Percentiles rank a stretch among this genome's conserved stretches.
These are phyloP conservation scores for Globisporangium paddicum DNA, from an alignment of 352 stramenopile species.

Conservation along the genomic window DNA sequence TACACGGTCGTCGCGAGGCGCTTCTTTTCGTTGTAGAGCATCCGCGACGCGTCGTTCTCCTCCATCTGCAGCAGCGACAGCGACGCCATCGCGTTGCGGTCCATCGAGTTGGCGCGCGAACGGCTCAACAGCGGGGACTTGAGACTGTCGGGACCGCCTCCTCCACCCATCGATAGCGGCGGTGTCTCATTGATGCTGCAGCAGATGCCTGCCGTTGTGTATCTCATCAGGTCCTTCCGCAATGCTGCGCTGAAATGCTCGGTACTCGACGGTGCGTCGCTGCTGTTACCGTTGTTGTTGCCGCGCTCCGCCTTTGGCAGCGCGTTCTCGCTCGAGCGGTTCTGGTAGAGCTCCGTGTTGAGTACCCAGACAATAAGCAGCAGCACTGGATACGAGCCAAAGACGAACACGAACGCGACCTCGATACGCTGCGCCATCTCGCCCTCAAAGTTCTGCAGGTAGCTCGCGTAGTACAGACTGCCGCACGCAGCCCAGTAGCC, in stretches of 20 bases:
- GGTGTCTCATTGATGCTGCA: constrained; percentile 68
- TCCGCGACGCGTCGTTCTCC: constrained; percentile 37
- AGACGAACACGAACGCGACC: constrained; percentile 57
- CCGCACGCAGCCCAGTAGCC: constrained; percentile 66
- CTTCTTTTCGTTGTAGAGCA: constrained; percentile 81
- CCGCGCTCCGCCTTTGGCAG: constrained; percentile 50
- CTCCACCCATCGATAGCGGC: not conserved
- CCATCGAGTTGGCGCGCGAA: constrained; percentile 28
- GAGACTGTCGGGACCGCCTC: constrained; percentile 22
- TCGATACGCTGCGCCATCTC: constrained; percentile 51
- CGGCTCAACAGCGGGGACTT: constrained; percentile 39
- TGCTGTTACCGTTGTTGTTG: constrained; percentile 21
- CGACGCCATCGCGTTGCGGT: constrained; percentile 34
- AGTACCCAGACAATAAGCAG: constrained; percentile 74
- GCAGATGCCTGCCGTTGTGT: constrained; percentile 79
- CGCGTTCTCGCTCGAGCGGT: constrained; percentile 66
- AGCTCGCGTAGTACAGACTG: constrained; percentile 69
- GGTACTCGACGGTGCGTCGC: constrained; percentile 20
- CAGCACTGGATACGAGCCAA: constrained; percentile 67
- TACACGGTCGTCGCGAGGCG: constrained; percentile 76
- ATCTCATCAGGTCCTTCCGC: constrained; percentile 82
- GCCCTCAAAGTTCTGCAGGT: constrained; percentile 59
- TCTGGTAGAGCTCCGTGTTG: constrained; percentile 82
- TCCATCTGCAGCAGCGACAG: constrained; percentile 62
- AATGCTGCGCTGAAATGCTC: constrained; percentile 79